Evolutionary conservation across 179 eudicot genomes (phyloP).

Genomic region (Drosera spatulata): DNA sequence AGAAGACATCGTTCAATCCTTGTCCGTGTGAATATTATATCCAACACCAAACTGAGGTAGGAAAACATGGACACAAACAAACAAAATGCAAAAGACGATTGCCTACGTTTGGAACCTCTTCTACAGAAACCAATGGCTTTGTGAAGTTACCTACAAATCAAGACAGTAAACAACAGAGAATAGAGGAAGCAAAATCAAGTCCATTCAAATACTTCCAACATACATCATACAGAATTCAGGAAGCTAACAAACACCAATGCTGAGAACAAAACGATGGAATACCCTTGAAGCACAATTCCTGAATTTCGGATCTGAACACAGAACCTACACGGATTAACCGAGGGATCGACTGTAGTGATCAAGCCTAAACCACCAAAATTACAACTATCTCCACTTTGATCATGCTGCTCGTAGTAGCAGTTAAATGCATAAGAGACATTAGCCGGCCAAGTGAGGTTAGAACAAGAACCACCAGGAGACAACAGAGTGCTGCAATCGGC

Average conservation of each 20-base stretch:
- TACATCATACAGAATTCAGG: too few species aligned
- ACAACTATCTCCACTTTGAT: slow-evolving; percentile 64
- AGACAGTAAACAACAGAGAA: too few species aligned
- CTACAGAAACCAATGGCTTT: too few species aligned
- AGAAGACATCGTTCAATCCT: too few species aligned
- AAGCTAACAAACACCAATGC: slow-evolving; percentile 4
- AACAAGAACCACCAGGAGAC: slow-evolving; percentile 72
- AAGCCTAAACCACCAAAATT: slow-evolving; percentile 79
- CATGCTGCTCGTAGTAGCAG: slow-evolving; percentile 73
- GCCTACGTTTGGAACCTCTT: too few species aligned
- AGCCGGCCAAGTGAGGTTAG: slow-evolving; percentile 61
- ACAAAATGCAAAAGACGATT: too few species aligned
- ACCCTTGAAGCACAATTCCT: slow-evolving; percentile 13
- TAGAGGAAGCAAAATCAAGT: too few species aligned
- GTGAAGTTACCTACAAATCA: too few species aligned
- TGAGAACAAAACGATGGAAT: slow-evolving; percentile 13
- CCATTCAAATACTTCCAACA: too few species aligned
- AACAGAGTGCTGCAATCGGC: slow-evolving; percentile 68
- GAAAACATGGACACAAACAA: too few species aligned
- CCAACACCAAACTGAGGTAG: too few species aligned
- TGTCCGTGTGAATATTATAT: too few species aligned
- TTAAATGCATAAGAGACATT: slow-evolving; percentile 85
- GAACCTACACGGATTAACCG: slow-evolving; percentile 61
- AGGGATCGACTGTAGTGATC: slow-evolving; percentile 88
- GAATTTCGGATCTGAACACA: slow-evolving; percentile 44